Evolutionary conservation across 495 filamentous ascomycete genomes (phyloP), one percentile per base, ranked within the genome.

Genomic region (Thermochaetoides thermophila): DNA sequence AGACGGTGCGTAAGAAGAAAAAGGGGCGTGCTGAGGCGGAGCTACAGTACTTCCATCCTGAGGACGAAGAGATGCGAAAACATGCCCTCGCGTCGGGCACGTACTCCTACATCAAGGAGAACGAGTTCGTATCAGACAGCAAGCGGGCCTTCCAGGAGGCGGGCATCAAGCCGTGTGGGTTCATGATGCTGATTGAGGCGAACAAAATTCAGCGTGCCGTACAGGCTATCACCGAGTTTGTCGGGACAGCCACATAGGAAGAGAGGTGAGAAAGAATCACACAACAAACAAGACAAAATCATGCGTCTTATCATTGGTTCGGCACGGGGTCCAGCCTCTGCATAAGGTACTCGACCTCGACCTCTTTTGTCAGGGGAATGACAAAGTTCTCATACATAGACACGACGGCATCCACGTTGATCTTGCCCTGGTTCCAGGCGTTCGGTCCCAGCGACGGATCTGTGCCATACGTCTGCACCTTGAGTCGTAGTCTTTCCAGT

Each of bases 321-420:
- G n/a, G n/a, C n/a, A 25, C 36, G 13, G 42, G 37, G 27, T 78
- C 73, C 20, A 99, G 64, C 35, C 89, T 71, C 55, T 95, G 83
- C 79, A 96, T 91, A 26, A 99, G 64, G 46, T 99, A 99, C 48
- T 96, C 86, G 13, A 96, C 81, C 63, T 99, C 91, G 18, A 99
- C 86, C 39, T 85, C 76, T 56, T 96, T 99, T 17, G 91, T 99
- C 50, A 96, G 56, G 2, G 91, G 91, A 37, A 99, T 99, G 34
- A 99, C 85, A 55, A 77, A 83, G 51, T 92, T 76, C 71, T 82
- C 76, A 57, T 96, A 99, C 80, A 96, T 94, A 14, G 71, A 68
- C 18, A 94, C 84, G 17, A 99, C 86, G 4, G 85, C 85, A 30
- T 94, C 83, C 5, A 78, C 78, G 52, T 99, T 76, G 40, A 99